These are phyloP conservation scores for Steccherinum ochraceum DNA, from an alignment of 768 basidiomycete genomes.

Conservation along the genomic window DNA sequence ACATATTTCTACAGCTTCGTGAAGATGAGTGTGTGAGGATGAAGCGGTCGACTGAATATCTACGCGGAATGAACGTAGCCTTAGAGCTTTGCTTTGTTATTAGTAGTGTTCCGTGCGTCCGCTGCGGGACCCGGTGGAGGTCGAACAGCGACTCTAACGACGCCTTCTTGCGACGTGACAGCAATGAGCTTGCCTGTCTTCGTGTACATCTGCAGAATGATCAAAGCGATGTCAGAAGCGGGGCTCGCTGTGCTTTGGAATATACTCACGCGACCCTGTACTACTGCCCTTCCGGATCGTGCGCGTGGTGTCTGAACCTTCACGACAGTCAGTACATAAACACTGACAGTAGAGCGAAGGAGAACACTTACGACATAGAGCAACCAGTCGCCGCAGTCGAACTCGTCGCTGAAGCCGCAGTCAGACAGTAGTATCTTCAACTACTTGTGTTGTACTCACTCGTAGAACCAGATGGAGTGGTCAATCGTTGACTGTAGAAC, in stretches of 20 bases:
- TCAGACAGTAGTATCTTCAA: no score
- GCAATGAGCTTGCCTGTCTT: slow-evolving; percentile 60
- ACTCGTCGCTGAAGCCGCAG: slow-evolving; percentile 45
- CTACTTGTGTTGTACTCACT: no score
- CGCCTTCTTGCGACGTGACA: slow-evolving; percentile 77
- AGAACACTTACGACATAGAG: slow-evolving; percentile 58
- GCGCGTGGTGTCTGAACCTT: slow-evolving; percentile 41
- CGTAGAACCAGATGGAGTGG: slow-evolving; percentile 77
- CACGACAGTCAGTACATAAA: slow-evolving; percentile 6
- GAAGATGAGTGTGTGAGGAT: no score
- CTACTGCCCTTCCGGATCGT: slow-evolving; percentile 61
- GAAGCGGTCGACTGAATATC: no score
- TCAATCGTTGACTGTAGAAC: slow-evolving; percentile 58
- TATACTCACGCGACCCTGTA: slow-evolving; percentile 61
- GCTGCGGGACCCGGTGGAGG: no score
- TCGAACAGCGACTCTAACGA: slow-evolving; percentile 46
- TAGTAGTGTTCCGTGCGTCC: no score
- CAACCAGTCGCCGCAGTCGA: slow-evolving; percentile 77
- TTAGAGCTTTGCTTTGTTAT: no score
- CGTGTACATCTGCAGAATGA: slow-evolving; percentile 53
- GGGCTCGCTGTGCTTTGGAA: neutral
- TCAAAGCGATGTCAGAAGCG: slow-evolving; percentile 1
- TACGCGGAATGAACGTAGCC: no score
- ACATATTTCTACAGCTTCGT: no score
- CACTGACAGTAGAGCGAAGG: no score